These are phyloP conservation scores for Verticillium dahliae DNA, from an alignment of 2,329 filamentous ascomycete genomes.

Conservation along the genomic window DNA sequence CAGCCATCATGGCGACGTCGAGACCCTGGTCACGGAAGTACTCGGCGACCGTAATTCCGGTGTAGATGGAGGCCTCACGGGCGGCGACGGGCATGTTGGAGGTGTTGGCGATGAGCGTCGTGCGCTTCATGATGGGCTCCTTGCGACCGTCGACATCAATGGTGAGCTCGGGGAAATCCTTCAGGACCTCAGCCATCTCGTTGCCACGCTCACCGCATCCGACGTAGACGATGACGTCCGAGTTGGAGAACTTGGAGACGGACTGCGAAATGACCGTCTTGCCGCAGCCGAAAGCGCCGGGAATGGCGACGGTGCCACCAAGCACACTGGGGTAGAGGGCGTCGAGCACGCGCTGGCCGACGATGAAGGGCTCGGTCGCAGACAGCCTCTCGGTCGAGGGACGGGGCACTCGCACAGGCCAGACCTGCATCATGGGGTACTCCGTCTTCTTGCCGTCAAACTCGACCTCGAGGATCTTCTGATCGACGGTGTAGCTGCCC, in stretches of 20 bases:
- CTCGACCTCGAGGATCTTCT: slow-evolving; percentile 92
- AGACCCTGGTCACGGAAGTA: slow-evolving; percentile 98
- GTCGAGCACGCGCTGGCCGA: slow-evolving; percentile 94
- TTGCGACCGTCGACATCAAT: slow-evolving; percentile 91
- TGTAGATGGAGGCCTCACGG: slow-evolving; percentile 98
- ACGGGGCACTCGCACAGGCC: slow-evolving; percentile 94
- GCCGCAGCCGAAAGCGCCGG: slow-evolving; percentile 95
- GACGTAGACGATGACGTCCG: slow-evolving; percentile 97
- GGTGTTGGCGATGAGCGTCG: slow-evolving; percentile 95
- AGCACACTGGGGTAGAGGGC: slow-evolving; percentile 94
- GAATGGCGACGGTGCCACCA: slow-evolving; percentile 96
- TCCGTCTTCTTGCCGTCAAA: slow-evolving; percentile 95
- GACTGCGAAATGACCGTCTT: slow-evolving; percentile 99
- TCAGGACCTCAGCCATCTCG: slow-evolving; percentile 99
- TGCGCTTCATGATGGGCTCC: slow-evolving; percentile 99
- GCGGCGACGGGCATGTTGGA: slow-evolving; percentile 99
- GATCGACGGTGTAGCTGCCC: slow-evolving; percentile 87
- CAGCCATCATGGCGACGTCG: slow-evolving; percentile 99
- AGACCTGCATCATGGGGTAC: slow-evolving; percentile 97
- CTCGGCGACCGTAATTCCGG: slow-evolving; percentile 87
- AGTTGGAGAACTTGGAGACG: slow-evolving; percentile 99
- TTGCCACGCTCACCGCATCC: slow-evolving; percentile 90
- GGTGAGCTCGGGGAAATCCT: slow-evolving; percentile 97
- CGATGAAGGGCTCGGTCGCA: slow-evolving; percentile 85
- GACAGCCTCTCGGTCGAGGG: slow-evolving; percentile 88